A percentile compares a stretch with the other conserved stretches of the same genome.
These are phyloP conservation scores for Clausena lansium DNA, from an alignment of 345 rosid species.

Conservation along the genomic window DNA sequence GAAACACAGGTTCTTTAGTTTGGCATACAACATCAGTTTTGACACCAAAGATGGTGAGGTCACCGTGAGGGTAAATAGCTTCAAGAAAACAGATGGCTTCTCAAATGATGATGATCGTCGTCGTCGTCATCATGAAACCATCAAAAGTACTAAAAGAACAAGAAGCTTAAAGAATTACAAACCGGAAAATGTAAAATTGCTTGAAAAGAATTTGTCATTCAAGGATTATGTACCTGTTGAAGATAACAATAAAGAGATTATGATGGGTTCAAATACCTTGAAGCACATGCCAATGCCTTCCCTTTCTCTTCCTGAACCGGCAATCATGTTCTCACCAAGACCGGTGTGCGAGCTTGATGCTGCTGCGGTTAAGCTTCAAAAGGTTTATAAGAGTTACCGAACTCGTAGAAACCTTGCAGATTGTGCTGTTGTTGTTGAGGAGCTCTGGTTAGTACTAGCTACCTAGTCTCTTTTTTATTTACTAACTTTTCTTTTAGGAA, in stretches of 20 bases:
- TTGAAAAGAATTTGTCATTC: constrained; percentile 33
- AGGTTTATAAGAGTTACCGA: constrained; percentile 86
- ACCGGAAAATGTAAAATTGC: constrained; percentile 27
- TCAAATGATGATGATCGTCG: neutral
- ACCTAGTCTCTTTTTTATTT: neutral
- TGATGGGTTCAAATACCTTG: constrained; percentile 3
- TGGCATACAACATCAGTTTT: constrained; percentile 20
- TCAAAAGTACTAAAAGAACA: constrained; percentile 8
- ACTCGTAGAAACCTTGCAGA: constrained; percentile 92
- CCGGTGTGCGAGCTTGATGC: constrained; percentile 75
- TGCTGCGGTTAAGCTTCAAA: constrained; percentile 84
- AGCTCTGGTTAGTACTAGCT: constrained; percentile 49
- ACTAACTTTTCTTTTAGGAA: too few relatives aligned
- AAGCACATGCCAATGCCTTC: constrained; percentile 21
- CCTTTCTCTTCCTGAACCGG: constrained; percentile 51
- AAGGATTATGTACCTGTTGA: constrained; percentile 23
- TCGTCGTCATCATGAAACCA: too few relatives aligned
- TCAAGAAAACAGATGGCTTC: constrained; percentile 28
- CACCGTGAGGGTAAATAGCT: constrained; percentile 28
- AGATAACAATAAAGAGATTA: constrained; percentile 4
- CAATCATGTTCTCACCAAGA: constrained; percentile 56
- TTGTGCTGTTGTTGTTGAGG: constrained; percentile 88
- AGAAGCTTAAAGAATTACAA: constrained; percentile 31
- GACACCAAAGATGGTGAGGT: constrained; percentile 18
- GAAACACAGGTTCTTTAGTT: constrained; percentile 20